Base-by-base conservation (phyloP, 164 flowering plant genomes). In the Piper longum region DNA sequence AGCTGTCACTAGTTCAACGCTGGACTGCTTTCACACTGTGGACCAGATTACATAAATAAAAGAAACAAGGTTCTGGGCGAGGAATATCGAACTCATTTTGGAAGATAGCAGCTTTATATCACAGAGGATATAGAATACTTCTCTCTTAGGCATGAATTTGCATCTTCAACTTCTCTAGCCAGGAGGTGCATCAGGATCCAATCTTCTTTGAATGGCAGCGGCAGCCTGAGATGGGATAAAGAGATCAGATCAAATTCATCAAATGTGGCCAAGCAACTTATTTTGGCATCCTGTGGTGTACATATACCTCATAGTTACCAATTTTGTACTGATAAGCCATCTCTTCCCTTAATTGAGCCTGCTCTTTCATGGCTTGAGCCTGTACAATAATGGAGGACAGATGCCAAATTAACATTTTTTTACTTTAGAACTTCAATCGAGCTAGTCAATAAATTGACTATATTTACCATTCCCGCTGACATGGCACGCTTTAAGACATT, bases 391-490 rank as follows among this genome's bases (percentile, higher is more conserved):
- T 5, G 3, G 3, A 48, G 3, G 14, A 48, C 9, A 48, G 11
- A 48, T 9, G 14, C 11, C 14, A 48, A 5, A 9, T 9, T 9
- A 5, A 12, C 52, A 48, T 14, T 48, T 48, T 48, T 48, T 48
- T 3, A 9, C 6, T 9, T 44, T 44, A 5, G 6, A 14, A 48
- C 52, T 9, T 48, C 14, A 48, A 48, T 48, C 43, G 36, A 26
- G 36, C 36, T 26, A 26, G 36, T 26, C 36, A 26, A 26, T 26
- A 26, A 43, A 13, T 62, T 39, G 45, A 62, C 19, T 13, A 18
- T n/a, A 26, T 45, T 66, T 57, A 92, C 98, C 96, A 88, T 76
- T 80, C 98, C 98, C 75, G 85, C 76, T 81, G 87, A 88, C 98
- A 92, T 92, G 17, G 85, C 68, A 4, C 59, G 79, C 77, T 86